Evolutionary conservation across 208 protist genomes (phyloP).

Genomic region (Porcisia deanei): DNA sequence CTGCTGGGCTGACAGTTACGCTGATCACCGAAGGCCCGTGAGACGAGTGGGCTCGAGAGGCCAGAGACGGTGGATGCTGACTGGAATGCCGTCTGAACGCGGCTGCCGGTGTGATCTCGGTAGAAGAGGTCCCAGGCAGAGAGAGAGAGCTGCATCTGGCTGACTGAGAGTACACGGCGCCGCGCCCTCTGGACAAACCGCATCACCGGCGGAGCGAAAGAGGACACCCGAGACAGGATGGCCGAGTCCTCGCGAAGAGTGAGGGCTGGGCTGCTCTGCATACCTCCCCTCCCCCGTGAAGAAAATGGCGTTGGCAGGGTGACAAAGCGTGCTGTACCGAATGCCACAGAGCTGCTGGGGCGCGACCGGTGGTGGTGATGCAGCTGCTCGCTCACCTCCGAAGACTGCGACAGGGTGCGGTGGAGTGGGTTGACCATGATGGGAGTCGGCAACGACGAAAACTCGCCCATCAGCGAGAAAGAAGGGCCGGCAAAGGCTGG

Average conservation of each 20-base stretch:
- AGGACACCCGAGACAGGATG: slow-evolving; percentile 24
- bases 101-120: not conserved
- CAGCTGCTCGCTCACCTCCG: slow-evolving; percentile 19
- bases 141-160: slow-evolving; percentile 8
- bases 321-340: slow-evolving; percentile 17
- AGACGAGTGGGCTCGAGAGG: not conserved
- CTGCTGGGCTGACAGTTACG: not conserved
- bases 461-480: not conserved
- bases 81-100: not conserved
- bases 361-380: slow-evolving; percentile 14
- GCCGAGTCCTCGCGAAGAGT: slow-evolving; percentile 31
- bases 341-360: slow-evolving; percentile 6
- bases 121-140: slow-evolving; percentile 25
- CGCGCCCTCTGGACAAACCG: slow-evolving; percentile 27
- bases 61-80: not conserved
- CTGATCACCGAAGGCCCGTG: not conserved
- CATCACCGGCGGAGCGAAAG: slow-evolving; percentile 14
- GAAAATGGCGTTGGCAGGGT: slow-evolving; percentile 27
- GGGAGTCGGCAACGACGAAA: slow-evolving; percentile 13
- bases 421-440: slow-evolving; percentile 18
- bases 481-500: not conserved
- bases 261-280: slow-evolving; percentile 10
- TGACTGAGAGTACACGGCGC: slow-evolving; percentile 17
- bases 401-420: slow-evolving; percentile 26
- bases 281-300: slow-evolving; percentile 4